phyloP scores from a whole-genome alignment of 2,329 filamentous ascomycete genomes.

The Metarhizium brunneum region DNA sequence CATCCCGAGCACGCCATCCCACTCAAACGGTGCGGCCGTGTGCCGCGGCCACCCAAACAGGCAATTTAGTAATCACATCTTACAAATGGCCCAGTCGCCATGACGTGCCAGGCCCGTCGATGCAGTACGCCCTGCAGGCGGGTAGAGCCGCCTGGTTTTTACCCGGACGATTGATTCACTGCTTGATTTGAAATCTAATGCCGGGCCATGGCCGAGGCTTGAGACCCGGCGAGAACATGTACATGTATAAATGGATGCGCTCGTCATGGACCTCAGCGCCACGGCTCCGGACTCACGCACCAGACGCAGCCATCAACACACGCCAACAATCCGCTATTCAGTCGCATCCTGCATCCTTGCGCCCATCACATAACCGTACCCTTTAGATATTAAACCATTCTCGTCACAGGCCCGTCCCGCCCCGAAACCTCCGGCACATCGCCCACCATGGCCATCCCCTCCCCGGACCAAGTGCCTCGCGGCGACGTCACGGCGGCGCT shows the following conservation, averaged over 20 bases:
- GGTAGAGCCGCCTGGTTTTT: too few relatives aligned
- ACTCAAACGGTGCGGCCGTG: too few relatives aligned
- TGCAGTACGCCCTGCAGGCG: background rate
- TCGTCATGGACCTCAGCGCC: too few relatives aligned
- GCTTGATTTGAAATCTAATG: conserved; percentile 20
- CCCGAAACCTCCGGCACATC: background rate
- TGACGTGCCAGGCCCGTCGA: conserved; percentile 1
- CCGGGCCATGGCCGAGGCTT: background rate
- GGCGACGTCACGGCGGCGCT: conserved; percentile 55
- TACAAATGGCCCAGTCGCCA: conserved; percentile 9
- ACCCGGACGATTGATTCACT: background rate
- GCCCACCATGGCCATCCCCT: conserved; percentile 29
- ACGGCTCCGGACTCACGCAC: too few relatives aligned
- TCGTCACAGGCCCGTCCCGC: too few relatives aligned
- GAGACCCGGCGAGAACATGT: too few relatives aligned
- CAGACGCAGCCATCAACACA: too few relatives aligned
- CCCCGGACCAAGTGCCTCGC: conserved; percentile 31
- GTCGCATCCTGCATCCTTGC: too few relatives aligned
- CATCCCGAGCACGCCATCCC: background rate
- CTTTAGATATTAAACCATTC: too few relatives aligned
- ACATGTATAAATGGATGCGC: background rate
- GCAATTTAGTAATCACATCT: conserved; percentile 6
- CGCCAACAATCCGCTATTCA: background rate
- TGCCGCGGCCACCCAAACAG: too few relatives aligned
- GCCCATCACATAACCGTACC: too few relatives aligned